Evolutionary conservation across 2,329 filamentous ascomycete genomes (phyloP), one percentile per base, ranked within the genome.

Genomic region (Fusarium sp.): DNA sequence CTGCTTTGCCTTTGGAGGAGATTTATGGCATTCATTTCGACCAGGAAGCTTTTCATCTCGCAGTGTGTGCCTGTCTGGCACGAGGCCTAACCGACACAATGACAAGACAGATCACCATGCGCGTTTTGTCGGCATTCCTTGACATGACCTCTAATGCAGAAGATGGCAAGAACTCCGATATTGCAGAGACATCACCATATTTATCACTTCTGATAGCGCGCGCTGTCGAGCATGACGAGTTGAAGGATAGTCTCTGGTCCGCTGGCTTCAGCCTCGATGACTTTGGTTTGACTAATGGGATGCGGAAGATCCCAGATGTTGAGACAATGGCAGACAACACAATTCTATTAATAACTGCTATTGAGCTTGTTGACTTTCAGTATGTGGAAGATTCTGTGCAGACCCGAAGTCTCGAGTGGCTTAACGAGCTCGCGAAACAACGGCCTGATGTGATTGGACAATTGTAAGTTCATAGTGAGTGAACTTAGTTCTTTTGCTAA

Each of bases 11-110:
- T 8, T 79, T 92, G 5, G 89, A 92, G 65, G 87, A 90, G 28
- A 83, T 86, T 7, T 91, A 90, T 65, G 89, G 88, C 7, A 84
- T 92, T 39, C 86, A 88, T 65, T 92, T 92, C 71, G 86, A 83
- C 32, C 75, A 79, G 7, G 87, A 91, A 17, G 89, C 85, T 62
- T 92, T 92, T 74, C 89, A 91, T 72, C 89, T 88, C 68, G 89
- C 89, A 1, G 84, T 90, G 2, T 89, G 87, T 69, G 88, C 88
- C 17, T 89, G 87, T 65, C 79, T 92, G 6, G 84, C 88, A 5
- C 85, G 89, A 41, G 89, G 89, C 2, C 81, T 91, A 15, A 88
- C 87, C 0, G 89, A 91, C 66, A 84, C 85, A 2, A 81, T 84
- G 39, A 91, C 89, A 10, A 87, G 86, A 68, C 75, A 83, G 13